Evolutionary conservation across 352 stramenopile species (phyloP).

Genomic region (Phytopythium delawarense): DNA sequence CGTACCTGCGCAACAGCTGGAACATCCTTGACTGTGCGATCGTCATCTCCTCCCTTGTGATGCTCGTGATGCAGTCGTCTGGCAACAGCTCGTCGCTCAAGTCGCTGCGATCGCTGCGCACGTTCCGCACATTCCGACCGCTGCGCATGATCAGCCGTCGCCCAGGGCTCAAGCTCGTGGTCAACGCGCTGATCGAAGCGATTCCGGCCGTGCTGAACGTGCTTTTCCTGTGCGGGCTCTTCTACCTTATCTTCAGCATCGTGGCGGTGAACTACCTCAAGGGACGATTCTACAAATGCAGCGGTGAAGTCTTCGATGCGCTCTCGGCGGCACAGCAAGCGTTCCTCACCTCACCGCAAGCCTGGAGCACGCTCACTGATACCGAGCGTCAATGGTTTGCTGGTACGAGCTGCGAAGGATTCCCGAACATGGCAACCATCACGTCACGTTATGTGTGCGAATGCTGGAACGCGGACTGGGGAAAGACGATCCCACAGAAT

Average conservation of each 20-base stretch:
- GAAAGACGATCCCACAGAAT: constrained; percentile 47
- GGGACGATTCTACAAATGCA: constrained; percentile 82
- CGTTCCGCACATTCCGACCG: constrained; percentile 84
- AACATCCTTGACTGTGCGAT: constrained; percentile 90
- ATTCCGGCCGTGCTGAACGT: constrained; percentile 91
- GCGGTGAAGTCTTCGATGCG: constrained; percentile 46
- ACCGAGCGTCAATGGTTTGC: constrained; percentile 48
- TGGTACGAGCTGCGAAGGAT: not conserved
- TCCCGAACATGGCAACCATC: constrained; percentile 13
- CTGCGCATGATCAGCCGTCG: constrained; percentile 88
- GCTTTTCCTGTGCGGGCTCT: constrained; percentile 87
- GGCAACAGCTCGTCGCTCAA: constrained; percentile 44
- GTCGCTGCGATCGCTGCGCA: constrained; percentile 78
- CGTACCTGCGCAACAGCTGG: constrained; percentile 86
- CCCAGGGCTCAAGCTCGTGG: constrained; percentile 86
- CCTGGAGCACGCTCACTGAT: constrained; percentile 29
- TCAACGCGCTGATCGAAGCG: constrained; percentile 87
- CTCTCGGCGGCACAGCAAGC: constrained; percentile 32
- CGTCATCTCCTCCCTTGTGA: constrained; percentile 77
- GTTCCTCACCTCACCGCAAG: constrained; percentile 39
- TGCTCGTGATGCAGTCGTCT: constrained; percentile 49
- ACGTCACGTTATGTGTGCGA: constrained; percentile 72
- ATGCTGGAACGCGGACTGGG: constrained; percentile 56
- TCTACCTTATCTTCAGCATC: constrained; percentile 96
- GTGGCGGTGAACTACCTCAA: constrained; percentile 94